phyloP scores from a whole-genome alignment of 2,329 filamentous ascomycete species.

The Pleurostoma richardsiae region DNA sequence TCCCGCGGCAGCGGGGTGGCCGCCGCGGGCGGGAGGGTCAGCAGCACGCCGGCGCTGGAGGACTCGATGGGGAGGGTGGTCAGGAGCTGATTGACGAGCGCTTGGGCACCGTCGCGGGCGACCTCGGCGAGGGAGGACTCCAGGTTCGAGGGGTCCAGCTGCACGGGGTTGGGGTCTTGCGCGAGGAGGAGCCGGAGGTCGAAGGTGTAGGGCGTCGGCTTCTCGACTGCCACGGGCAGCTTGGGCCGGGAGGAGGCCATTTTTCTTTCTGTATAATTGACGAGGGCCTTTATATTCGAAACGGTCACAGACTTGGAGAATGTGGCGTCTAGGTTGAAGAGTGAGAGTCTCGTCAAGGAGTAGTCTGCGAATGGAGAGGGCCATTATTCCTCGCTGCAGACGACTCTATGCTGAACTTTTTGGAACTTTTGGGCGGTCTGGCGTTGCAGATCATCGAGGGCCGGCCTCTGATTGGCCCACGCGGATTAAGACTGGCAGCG shows the following conservation, averaged over 20 bases:
- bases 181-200: constrained; percentile 85
- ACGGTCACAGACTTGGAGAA: constrained; percentile 17
- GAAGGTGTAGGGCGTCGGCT: constrained; percentile 87
- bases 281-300: too few relatives aligned
- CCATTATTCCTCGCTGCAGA: too few relatives aligned
- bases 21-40: constrained; percentile 69
- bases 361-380: too few relatives aligned
- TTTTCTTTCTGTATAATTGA: not conserved
- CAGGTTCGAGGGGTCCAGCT: constrained; percentile 44
- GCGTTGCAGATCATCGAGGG: not conserved
- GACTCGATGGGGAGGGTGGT: constrained; percentile 77
- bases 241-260: constrained; percentile 29
- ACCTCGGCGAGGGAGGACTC: constrained; percentile 67
- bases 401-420: constrained; percentile 1
- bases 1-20: constrained; percentile 76
- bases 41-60: constrained; percentile 59
- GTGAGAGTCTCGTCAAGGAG: too few relatives aligned
- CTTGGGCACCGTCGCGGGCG: constrained; percentile 87
- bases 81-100: constrained; percentile 89
- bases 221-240: constrained; percentile 63
- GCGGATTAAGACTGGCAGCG: not conserved
- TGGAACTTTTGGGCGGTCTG: not conserved
- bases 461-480: not conserved
- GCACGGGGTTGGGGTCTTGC: constrained; percentile 80
- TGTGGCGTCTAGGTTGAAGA: not conserved